Conservation (phyloP, 2,329 filamentous ascomycete species). For the Aspergillus nomiae region DNA sequence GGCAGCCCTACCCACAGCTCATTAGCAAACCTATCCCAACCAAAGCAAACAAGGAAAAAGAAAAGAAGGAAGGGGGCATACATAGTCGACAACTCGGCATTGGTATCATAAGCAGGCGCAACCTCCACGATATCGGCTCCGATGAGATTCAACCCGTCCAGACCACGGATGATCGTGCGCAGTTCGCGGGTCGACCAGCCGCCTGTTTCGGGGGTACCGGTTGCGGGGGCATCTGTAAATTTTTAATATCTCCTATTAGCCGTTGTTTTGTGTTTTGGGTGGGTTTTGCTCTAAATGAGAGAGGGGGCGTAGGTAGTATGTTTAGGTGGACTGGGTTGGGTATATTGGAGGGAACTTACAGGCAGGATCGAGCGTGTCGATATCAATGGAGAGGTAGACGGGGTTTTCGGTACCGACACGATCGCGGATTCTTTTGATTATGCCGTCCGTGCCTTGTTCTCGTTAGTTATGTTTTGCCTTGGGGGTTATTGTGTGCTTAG, state of each 20-base stretch:
- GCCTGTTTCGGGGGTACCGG: slow-evolving; percentile 28
- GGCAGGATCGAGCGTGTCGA: slow-evolving; percentile 24
- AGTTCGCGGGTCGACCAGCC: slow-evolving; percentile 26
- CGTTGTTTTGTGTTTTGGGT: too few relatives aligned
- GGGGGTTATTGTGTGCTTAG: too few relatives aligned
- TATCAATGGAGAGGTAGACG: slow-evolving; percentile 36
- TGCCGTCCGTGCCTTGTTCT: slow-evolving; percentile 11
- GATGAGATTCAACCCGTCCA: slow-evolving; percentile 23
- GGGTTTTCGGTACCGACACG: slow-evolving; percentile 22
- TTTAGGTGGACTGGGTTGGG: not conserved
- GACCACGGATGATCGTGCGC: slow-evolving; percentile 20
- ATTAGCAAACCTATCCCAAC: not conserved
- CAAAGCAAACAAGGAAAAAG: not conserved
- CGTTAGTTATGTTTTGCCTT: not conserved
- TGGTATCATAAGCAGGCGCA: slow-evolving; percentile 45
- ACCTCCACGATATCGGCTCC: slow-evolving; percentile 41
- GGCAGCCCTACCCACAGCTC: slow-evolving; percentile 33
- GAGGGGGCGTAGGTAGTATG: not conserved
- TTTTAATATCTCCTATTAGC: too few relatives aligned
- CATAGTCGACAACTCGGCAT: slow-evolving; percentile 58
- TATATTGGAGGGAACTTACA: not conserved
- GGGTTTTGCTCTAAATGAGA: not conserved
- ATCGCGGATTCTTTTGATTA: slow-evolving; percentile 21
- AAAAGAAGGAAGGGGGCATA: slow-evolving; percentile 24
- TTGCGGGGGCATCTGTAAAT: slow-evolving; percentile 27